These are phyloP conservation scores for Arthrobotrys entomopaga DNA, from an alignment of 2,329 filamentous ascomycete genomes.

Conservation along the genomic window DNA sequence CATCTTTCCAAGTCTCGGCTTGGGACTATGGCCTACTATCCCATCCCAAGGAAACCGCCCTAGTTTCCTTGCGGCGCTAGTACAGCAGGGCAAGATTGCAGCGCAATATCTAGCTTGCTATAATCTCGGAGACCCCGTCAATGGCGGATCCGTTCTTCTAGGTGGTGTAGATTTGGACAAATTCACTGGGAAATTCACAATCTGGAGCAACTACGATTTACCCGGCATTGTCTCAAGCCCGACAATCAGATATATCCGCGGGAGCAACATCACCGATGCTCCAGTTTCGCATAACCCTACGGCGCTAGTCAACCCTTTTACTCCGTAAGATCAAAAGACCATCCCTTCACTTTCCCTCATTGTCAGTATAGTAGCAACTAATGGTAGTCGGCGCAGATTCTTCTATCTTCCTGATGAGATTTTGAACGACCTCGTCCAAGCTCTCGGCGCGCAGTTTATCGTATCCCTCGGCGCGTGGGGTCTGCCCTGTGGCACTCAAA, in stretches of 20 bases:
- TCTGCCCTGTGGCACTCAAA: slow-evolving; percentile 6
- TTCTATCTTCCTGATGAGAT: slow-evolving; percentile 17
- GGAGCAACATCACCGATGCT: background rate
- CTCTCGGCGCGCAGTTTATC: background rate
- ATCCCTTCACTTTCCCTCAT: background rate
- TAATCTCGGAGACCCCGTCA: background rate
- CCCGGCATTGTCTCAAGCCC: slow-evolving; percentile 12
- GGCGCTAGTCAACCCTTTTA: slow-evolving; percentile 6
- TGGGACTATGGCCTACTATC: slow-evolving; percentile 6
- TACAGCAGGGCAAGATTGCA: slow-evolving; percentile 31
- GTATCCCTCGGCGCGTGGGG: background rate
- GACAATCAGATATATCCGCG: background rate
- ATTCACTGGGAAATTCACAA: slow-evolving; percentile 27
- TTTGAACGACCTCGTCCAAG: background rate
- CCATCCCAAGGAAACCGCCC: background rate
- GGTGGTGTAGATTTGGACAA: slow-evolving; percentile 32
- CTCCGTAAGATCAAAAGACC: slow-evolving; percentile 8
- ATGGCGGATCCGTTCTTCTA: slow-evolving; percentile 1
- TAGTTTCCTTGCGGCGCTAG: slow-evolving; percentile 20
- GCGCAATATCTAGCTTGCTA: slow-evolving; percentile 25
- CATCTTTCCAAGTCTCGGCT: slow-evolving; percentile 23
- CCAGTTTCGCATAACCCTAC: background rate
- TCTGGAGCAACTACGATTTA: slow-evolving; percentile 4
- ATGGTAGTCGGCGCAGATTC: background rate
- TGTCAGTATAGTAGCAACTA: background rate